A percentile compares a stretch with the other conserved stretches of the same genome.
Conservation (phyloP, 345 rosid genomes). For the Pseudoturritis turrita region DNA sequence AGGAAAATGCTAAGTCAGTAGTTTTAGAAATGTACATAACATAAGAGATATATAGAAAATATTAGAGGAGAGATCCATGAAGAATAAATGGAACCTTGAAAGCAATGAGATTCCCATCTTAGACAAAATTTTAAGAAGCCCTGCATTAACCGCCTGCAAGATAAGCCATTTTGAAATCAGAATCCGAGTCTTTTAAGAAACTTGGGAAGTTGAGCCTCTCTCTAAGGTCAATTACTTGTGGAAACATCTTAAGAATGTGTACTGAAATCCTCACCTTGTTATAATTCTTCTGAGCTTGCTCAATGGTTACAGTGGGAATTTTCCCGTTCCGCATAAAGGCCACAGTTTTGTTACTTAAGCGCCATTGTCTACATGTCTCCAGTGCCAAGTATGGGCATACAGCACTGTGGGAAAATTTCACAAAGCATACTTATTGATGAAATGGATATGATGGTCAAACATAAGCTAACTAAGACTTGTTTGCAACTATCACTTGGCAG, state of each 20-base stretch:
- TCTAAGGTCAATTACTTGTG: neutral
- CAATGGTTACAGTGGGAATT: slow-evolving; percentile 97
- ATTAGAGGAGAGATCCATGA: neutral
- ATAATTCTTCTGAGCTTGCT: slow-evolving; percentile 90
- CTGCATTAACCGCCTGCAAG: slow-evolving; percentile 85
- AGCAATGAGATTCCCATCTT: slow-evolving; percentile 99
- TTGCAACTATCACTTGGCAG: neutral
- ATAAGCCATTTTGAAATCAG: neutral
- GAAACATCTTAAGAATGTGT: neutral
- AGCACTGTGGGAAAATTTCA: slow-evolving; percentile 48
- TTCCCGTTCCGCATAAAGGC: slow-evolving; percentile 91
- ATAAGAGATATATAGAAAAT: neutral
- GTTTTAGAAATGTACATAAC: neutral
- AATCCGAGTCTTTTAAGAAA: neutral
- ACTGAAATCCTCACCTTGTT: slow-evolving; percentile 53
- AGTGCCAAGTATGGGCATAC: slow-evolving; percentile 91
- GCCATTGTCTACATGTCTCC: slow-evolving; percentile 98
- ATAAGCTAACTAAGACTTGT: neutral
- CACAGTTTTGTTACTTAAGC: slow-evolving; percentile 86
- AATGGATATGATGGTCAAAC: neutral
- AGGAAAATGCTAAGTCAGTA: slow-evolving; percentile 29
- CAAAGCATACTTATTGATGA: neutral
- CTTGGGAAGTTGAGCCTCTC: neutral
- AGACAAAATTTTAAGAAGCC: slow-evolving; percentile 92
- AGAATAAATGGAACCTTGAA: slow-evolving; percentile 59